A percentile compares a stretch with the other conserved stretches of the same genome.
phyloP scores from a whole-genome alignment of 352 stramenopile genomes.

The Pythium sukuiense region DNA sequence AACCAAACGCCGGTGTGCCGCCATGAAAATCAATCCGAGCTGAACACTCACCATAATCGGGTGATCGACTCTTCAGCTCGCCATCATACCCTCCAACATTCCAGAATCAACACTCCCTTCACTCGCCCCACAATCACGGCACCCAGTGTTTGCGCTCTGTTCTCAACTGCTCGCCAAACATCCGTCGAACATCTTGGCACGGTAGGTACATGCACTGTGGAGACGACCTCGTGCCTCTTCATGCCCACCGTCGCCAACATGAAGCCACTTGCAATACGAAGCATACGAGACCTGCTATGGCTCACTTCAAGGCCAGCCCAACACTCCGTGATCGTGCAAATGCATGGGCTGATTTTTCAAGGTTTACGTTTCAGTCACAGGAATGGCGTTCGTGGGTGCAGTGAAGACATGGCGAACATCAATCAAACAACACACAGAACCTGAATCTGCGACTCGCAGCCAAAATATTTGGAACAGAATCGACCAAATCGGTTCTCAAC shows the following conservation, averaged over 20 bases:
- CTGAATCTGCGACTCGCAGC: neutral
- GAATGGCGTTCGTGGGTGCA: conserved; percentile 1
- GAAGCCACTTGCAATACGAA: neutral
- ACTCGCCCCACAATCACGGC: neutral
- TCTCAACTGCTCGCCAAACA: too few relatives aligned
- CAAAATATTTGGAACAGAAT: neutral
- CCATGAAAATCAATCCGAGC: too few relatives aligned
- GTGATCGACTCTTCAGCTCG: too few relatives aligned
- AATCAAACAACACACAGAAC: conserved; percentile 1
- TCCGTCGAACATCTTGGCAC: too few relatives aligned
- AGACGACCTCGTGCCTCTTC: neutral
- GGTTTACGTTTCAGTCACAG: neutral
- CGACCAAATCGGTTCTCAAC: neutral
- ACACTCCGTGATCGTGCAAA: neutral
- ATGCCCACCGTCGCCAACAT: neutral
- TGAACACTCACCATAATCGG: too few relatives aligned
- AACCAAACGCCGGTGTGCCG: too few relatives aligned
- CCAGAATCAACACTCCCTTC: neutral
- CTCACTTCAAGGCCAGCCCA: neutral
- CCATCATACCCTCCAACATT: neutral
- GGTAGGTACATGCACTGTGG: neutral
- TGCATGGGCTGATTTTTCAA: conserved; percentile 4
- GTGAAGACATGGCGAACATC: neutral
- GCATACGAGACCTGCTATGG: neutral
- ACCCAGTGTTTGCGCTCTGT: neutral